phyloP scores from a whole-genome alignment of 805 yeast species.

The Starmera caribaea region DNA sequence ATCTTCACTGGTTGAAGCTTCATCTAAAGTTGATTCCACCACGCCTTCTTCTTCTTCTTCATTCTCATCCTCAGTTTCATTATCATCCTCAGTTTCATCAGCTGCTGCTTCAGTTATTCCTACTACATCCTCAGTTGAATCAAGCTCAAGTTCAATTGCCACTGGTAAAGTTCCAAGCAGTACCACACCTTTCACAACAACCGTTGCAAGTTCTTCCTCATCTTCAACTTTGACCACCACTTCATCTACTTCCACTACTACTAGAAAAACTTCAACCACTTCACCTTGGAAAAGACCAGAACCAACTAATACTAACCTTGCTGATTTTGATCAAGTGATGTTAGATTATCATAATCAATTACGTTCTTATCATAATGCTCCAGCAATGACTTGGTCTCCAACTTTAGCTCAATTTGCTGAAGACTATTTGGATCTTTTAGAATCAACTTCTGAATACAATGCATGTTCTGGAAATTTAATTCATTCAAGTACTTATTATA shows the following conservation, averaged over 20 bases:
- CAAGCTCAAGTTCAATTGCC: too few relatives aligned
- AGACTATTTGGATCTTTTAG: conserved; percentile 32
- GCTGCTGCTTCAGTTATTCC: neutral
- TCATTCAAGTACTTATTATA: conserved; percentile 48
- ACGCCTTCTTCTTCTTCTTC: conserved; percentile 5
- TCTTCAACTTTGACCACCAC: conserved; percentile 1
- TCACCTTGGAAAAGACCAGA: conserved; percentile 12
- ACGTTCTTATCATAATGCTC: conserved; percentile 38
- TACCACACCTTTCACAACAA: conserved; percentile 2
- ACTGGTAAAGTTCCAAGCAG: neutral
- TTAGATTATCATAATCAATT: conserved; percentile 40
- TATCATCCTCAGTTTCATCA: conserved; percentile 4
- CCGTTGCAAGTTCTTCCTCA: conserved; percentile 1
- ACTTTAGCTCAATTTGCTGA: conserved; percentile 38
- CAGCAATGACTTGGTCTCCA: conserved; percentile 39
- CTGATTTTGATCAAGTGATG: conserved; percentile 27
- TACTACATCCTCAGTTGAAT: too few relatives aligned
- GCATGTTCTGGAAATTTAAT: conserved; percentile 53
- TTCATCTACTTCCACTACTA: neutral
- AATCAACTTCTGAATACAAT: conserved; percentile 30
- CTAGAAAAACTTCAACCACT: conserved; percentile 3
- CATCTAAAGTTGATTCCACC: conserved; percentile 1
- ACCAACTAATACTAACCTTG: conserved; percentile 8
- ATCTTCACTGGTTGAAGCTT: conserved; percentile 7
- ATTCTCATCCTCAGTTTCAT: conserved; percentile 4